phyloP scores from a whole-genome alignment of 1,139 yeast genomes.

The Kodamaea sp. region DNA sequence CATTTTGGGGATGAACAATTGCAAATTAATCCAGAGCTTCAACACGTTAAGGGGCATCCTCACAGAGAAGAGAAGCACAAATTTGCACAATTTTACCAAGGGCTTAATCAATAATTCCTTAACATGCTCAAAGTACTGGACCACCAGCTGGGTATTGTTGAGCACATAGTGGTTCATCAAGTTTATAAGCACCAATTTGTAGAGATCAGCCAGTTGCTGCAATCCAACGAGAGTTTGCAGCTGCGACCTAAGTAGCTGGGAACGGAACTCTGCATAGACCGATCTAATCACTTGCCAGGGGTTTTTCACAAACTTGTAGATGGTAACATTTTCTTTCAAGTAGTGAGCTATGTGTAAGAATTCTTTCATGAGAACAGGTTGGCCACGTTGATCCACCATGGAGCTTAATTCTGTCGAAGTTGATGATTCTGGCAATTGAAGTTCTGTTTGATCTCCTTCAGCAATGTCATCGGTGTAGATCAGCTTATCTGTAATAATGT shows the following conservation, averaged over 20 bases:
- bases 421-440: background rate
- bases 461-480: background rate
- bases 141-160: slow-evolving; percentile 4
- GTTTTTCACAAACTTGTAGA: slow-evolving; percentile 1
- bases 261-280: slow-evolving; percentile 6
- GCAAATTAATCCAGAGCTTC: slow-evolving; percentile 16
- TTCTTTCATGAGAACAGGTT: background rate
- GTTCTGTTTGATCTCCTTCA: background rate
- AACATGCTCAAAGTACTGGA: background rate
- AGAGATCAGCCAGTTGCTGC: slow-evolving; percentile 9
- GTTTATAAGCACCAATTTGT: slow-evolving; percentile 19
- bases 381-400: background rate
- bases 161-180: slow-evolving; percentile 17
- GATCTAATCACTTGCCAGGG: slow-evolving; percentile 5
- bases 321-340: slow-evolving; percentile 4
- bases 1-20: slow-evolving; percentile 22
- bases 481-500: slow-evolving; percentile 10
- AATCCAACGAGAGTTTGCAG: slow-evolving; percentile 1
- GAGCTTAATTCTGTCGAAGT: background rate
- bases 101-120: background rate
- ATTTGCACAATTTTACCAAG: slow-evolving; percentile 2
- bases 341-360: slow-evolving; percentile 2
- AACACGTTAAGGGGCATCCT: slow-evolving; percentile 20
- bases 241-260: slow-evolving; percentile 8
- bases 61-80: slow-evolving; percentile 13